phyloP scores from a whole-genome alignment of 192 early-diverging fungal species.

The Umbelopsis sp. region DNA sequence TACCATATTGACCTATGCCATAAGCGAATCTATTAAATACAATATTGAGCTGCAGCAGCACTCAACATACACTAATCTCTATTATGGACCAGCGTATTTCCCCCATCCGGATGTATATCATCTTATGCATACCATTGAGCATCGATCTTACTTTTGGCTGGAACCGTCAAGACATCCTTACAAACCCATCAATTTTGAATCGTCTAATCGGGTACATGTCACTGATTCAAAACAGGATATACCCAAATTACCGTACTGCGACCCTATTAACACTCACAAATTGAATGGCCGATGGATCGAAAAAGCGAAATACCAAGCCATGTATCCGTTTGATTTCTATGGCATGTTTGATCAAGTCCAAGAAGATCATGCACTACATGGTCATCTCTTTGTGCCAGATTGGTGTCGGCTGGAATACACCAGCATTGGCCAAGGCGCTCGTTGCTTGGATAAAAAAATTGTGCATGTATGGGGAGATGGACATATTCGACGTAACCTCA shows the following conservation, averaged over 20 bases:
- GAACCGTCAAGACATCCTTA: constrained; percentile 30
- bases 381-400: constrained; percentile 33
- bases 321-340: constrained; percentile 34
- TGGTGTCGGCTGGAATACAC: constrained; percentile 32
- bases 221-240: not conserved
- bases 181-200: constrained; percentile 26
- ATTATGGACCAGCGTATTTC: constrained; percentile 34
- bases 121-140: constrained; percentile 25
- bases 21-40: constrained; percentile 25
- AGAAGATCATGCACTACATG: constrained; percentile 28
- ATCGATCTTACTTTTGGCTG: constrained; percentile 40
- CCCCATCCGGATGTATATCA: constrained; percentile 31
- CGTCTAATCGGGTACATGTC: constrained; percentile 27
- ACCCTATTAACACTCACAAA: not conserved
- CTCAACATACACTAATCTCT: constrained; percentile 23
- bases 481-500: constrained; percentile 34
- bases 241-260: constrained; percentile 13
- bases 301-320: constrained; percentile 20
- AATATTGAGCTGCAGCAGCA: constrained; percentile 33
- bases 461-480: constrained; percentile 40
- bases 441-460: constrained; percentile 25
- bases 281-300: constrained; percentile 33
- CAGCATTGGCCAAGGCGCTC: constrained; percentile 29
- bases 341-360: constrained; percentile 37
- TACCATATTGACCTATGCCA: constrained; percentile 28